Base-by-base conservation (phyloP, 345 rosid genomes). In the Rhizophora mangle region DNA sequence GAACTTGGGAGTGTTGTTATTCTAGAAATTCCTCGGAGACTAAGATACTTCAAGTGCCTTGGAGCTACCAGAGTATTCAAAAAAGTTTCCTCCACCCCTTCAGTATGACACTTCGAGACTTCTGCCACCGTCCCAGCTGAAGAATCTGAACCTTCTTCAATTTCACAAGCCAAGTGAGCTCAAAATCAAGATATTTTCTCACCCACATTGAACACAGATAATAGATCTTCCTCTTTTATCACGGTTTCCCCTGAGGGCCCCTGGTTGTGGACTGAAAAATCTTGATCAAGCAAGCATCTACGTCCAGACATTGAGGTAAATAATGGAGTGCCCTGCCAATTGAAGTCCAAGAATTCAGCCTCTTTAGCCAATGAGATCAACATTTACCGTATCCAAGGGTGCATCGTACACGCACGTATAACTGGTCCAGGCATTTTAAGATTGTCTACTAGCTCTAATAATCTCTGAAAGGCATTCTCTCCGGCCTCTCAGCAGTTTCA, bases 1-100 rank as follows among this genome's bases (percentile, higher is more conserved):
- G 60, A 68, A 47, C n/a, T 13, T 0, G 85, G 83, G 27, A 81
- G 79, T 70, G 6, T 63, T 3, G 34, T 36, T 18, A 84, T 82
- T 63, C 82, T 67, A 4, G 82, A 84, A 8, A 84, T 64, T 22
- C 85, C 88, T 70, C 80, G 82, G 36, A 84, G 74, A 43, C 82
- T 73, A 19, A 84, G 74, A 26, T 72, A 73, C 78, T 72, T 84
- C 52, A 82, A 51, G 11, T 67, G 58, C 52, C 46, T 72, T 69
- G 63, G 65, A 5, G 34, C 3, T 49, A 68, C 64, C 63, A 75
- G 58, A 13, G 69, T 77, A 43, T 61, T 69, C n/a, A 84, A 69
- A 68, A 73, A 78, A 1, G 68, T 72, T 1, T 60, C 68, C 52
- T 62, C 70, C 56, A 73, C 79, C 6, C 80, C 82, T 65, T 82